These are phyloP conservation scores for Chaetomium tenue DNA, from an alignment of 495 filamentous ascomycete genomes.

Conservation along the genomic window DNA sequence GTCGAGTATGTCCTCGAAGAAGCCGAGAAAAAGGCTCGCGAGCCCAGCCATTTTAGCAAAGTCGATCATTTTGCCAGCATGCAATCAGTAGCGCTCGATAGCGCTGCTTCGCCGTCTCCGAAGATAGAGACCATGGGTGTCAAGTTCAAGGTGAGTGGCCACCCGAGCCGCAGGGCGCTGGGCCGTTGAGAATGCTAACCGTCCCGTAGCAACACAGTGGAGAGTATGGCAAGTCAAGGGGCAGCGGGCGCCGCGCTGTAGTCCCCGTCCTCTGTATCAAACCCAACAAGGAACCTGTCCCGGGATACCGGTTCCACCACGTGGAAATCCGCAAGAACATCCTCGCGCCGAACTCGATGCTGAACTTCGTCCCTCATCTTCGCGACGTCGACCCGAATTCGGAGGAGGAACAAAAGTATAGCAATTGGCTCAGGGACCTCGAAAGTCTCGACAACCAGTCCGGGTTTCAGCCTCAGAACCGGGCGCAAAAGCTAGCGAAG, in stretches of 20 bases:
- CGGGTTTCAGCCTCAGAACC: slow-evolving; percentile 46
- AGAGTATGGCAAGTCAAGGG: slow-evolving; percentile 40
- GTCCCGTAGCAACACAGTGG: slow-evolving; percentile 32
- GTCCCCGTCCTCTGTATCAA: slow-evolving; percentile 43
- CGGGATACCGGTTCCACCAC: slow-evolving; percentile 48
- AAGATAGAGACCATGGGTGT: slow-evolving; percentile 34
- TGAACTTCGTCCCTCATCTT: slow-evolving; percentile 50
- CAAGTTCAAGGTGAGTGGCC: slow-evolving; percentile 42
- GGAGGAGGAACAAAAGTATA: slow-evolving; percentile 44
- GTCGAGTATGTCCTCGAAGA: slow-evolving; percentile 42
- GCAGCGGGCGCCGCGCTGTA: slow-evolving; percentile 33
- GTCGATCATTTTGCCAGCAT: slow-evolving; percentile 44
- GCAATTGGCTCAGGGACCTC: slow-evolving; percentile 48
- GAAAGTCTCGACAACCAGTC: slow-evolving; percentile 51
- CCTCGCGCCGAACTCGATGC: slow-evolving; percentile 49
- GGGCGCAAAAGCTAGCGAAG: slow-evolving; percentile 40
- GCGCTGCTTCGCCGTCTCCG: slow-evolving; percentile 13
- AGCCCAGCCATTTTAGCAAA: slow-evolving; percentile 37
- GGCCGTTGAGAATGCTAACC: slow-evolving; percentile 15
- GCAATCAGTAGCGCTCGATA: slow-evolving; percentile 29
- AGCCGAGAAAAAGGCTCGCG: slow-evolving; percentile 39
- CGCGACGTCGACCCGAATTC: slow-evolving; percentile 47
- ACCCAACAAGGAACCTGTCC: slow-evolving; percentile 41
- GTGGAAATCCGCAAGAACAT: slow-evolving; percentile 53
- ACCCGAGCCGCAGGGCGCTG: background rate